These are phyloP conservation scores for Prunus mume DNA, from an alignment of 306 rosid species.

Conservation along the genomic window DNA sequence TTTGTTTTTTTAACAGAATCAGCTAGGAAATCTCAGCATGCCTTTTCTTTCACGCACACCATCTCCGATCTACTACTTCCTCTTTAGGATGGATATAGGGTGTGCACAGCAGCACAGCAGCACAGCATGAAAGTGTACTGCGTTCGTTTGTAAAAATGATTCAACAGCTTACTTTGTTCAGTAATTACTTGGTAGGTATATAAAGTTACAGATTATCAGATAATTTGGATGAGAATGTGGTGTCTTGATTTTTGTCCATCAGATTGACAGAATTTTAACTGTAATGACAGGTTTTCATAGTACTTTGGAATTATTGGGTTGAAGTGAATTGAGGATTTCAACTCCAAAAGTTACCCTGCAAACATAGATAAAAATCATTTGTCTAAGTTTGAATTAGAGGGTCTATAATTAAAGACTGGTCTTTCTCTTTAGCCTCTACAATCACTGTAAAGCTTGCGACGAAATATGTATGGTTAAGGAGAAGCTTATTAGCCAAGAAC, in stretches of 20 bases:
- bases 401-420: too few species aligned
- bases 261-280: not conserved
- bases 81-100: not conserved
- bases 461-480: too few species aligned
- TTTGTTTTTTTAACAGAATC: not conserved
- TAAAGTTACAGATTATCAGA: not conserved
- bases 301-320: not conserved
- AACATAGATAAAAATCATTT: too few species aligned
- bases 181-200: not conserved
- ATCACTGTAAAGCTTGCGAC: too few species aligned
- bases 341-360: too few species aligned
- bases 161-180: not conserved
- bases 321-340: too few species aligned
- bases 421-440: too few species aligned
- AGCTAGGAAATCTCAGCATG: not conserved
- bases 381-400: too few species aligned
- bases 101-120: not conserved
- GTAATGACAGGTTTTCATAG: not conserved
- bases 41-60: not conserved
- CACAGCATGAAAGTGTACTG: not conserved
- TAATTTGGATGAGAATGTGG: not conserved
- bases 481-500: too few species aligned
- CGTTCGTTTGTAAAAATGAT: not conserved
- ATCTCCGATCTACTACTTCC: not conserved
- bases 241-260: not conserved